Evolutionary conservation across 2,329 filamentous ascomycete species (phyloP).

Genomic region (Hymenoscyphus fraxineus): DNA sequence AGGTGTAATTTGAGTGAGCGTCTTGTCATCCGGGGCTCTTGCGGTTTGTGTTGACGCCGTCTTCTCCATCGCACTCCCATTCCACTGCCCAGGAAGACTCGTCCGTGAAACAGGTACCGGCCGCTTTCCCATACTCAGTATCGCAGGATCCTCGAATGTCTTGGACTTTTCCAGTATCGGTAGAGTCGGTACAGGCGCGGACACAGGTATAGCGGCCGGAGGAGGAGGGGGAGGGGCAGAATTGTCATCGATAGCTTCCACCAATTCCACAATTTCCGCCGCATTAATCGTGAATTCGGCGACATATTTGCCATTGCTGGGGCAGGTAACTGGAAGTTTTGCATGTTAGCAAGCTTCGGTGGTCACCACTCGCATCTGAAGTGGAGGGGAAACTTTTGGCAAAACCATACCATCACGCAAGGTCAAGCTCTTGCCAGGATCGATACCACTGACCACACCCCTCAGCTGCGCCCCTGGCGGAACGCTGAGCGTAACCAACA

Average conservation of each 20-base stretch:
- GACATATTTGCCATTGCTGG: conserved; percentile 32
- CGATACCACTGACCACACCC: conserved; percentile 34
- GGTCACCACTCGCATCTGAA: background rate
- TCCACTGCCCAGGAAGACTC: conserved; percentile 30
- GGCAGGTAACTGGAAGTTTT: conserved; percentile 28
- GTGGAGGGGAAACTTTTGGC: background rate
- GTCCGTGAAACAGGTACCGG: conserved; percentile 30
- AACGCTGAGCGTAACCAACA: conserved; percentile 36
- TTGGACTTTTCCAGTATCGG: conserved; percentile 17
- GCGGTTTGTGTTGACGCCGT: conserved; percentile 25
- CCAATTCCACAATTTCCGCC: conserved; percentile 32
- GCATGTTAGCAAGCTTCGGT: conserved; percentile 6
- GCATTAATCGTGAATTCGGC: conserved; percentile 35
- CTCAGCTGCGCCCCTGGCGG: conserved; percentile 35
- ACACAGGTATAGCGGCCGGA: conserved; percentile 5
- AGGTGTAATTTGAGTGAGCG: conserved; percentile 29
- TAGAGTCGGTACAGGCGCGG: conserved; percentile 9
- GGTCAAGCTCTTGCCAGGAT: conserved; percentile 35
- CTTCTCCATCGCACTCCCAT: conserved; percentile 32
- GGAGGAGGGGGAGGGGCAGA: conserved; percentile 11
- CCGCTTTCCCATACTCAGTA: conserved; percentile 35
- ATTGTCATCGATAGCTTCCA: conserved; percentile 33
- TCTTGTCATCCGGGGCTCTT: conserved; percentile 21
- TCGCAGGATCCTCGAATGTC: conserved; percentile 35
- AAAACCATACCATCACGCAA: conserved; percentile 32